These are phyloP conservation scores for Chlamydomonas eustigma DNA, from an alignment of 139 green algal species.

Conservation along the genomic window DNA sequence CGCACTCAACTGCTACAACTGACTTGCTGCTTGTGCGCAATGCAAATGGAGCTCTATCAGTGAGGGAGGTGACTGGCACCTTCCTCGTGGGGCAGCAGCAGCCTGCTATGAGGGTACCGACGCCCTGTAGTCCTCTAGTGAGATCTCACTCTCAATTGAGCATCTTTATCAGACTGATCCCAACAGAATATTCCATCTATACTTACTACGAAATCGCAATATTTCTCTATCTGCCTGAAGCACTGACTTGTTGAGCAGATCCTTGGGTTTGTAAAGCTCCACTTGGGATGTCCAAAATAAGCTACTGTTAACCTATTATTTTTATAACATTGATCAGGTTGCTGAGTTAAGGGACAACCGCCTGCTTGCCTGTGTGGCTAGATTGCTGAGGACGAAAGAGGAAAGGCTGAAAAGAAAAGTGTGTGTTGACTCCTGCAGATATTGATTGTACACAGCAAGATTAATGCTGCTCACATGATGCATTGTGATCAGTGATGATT, in stretches of 20 bases:
- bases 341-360: not conserved
- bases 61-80: constrained; percentile 63
- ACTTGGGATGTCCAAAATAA: too few relatives aligned
- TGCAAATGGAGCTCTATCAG: constrained; percentile 41
- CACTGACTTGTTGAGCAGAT: too few relatives aligned
- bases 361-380: constrained; percentile 1
- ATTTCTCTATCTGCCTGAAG: too few relatives aligned
- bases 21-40: constrained; percentile 80
- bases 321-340: not conserved
- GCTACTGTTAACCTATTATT: not conserved
- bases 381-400: not conserved
- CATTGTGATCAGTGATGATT: too few relatives aligned
- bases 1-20: constrained; percentile 41
- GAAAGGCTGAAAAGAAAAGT: constrained; percentile 8
- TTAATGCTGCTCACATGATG: too few relatives aligned
- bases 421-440: not conserved
- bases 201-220: too few relatives aligned
- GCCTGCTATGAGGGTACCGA: constrained; percentile 46
- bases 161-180: too few relatives aligned
- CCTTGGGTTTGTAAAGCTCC: too few relatives aligned
- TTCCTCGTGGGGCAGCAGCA: constrained; percentile 69
- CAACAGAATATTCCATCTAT: too few relatives aligned
- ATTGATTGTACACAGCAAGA: too few relatives aligned
- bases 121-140: constrained; percentile 21
- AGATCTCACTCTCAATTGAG: too few relatives aligned